phyloP scores from a whole-genome alignment of 768 basidiomycete genomes.

The Pleurotus tuoliensis region DNA sequence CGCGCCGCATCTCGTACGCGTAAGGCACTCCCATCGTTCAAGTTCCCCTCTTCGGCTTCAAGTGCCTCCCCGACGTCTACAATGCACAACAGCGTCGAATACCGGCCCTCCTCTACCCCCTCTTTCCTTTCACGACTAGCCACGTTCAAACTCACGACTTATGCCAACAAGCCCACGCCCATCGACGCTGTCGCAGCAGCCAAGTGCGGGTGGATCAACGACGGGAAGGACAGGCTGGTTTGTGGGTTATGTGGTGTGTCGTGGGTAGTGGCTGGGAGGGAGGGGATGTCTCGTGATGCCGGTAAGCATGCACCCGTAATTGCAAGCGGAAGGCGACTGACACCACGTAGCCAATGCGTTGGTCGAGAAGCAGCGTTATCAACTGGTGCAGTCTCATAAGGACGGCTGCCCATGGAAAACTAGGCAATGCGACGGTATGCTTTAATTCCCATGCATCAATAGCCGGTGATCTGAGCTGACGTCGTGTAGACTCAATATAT shows the following conservation, averaged over 20 bases:
- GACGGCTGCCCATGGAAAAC: conserved; percentile 82
- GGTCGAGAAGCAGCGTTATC: conserved; percentile 67
- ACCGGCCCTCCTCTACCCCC: conserved; percentile 72
- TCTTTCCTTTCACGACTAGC: conserved; percentile 72
- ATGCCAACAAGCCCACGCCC: conserved; percentile 68
- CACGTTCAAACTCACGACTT: conserved; percentile 78
- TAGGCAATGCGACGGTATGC: conserved; percentile 75
- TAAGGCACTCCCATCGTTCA: conserved; percentile 42
- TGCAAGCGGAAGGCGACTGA: neutral
- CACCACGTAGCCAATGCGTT: conserved; percentile 58
- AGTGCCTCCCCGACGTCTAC: conserved; percentile 25
- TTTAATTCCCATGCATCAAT: too few species aligned
- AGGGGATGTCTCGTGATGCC: conserved; percentile 73
- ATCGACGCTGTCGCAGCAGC: conserved; percentile 80
- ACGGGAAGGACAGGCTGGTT: conserved; percentile 74
- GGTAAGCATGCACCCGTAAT: conserved; percentile 49
- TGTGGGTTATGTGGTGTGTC: conserved; percentile 69
- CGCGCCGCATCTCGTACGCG: conserved; percentile 57
- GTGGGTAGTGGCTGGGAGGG: conserved; percentile 69
- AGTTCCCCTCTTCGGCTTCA: conserved; percentile 27
- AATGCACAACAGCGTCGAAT: conserved; percentile 46
- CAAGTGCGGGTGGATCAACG: conserved; percentile 81
- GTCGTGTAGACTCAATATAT: conserved; percentile 58
- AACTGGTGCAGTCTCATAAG: conserved; percentile 71
- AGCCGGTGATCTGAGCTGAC: neutral